Base-by-base conservation (phyloP, 2,329 filamentous ascomycete genomes). In the Rutstroemia sydowiana region DNA sequence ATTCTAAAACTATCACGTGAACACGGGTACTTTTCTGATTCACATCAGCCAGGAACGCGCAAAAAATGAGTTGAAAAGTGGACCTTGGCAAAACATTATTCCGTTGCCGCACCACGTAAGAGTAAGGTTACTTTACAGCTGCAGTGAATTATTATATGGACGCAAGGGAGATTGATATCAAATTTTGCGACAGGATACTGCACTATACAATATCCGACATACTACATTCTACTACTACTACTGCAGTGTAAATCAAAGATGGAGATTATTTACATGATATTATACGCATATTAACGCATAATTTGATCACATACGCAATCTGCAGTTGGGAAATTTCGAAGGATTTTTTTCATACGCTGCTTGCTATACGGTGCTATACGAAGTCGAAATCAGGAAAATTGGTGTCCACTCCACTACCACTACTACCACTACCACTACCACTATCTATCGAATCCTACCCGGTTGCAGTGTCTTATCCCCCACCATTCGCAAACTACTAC, bases 251-350 rank as follows among this genome's bases (percentile, higher is more conserved):
- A 41, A 26, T 23, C 32, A 26, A 23, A 48, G 28, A 26, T 34
- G 18, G 32, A 20, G 23, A 43, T 49, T 49, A 49, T 37, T 41
- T 42, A 40, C 47, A 49, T 49, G n/a, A 21, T 34, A 23, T 9
- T 18, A 20, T 10, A 6, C 13, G 18, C 23, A 34, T 34, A 34
- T 42, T 3, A 51, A 37, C 14, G 32, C 41, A 51, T 45, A 23
- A 45, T 23, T n/a, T 31, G 6, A 45, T 39, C 32, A 8, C 36
- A 45, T 32, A 13, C 18, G 44, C 41, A 21, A 51, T 41, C 13
- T 45, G 48, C 48, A 51, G 48, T 45, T 45, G 20, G 30, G 13
- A 8, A 21, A n/a, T n/a, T n/a, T n/a, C n/a, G n/a, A n/a, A 45
- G 39, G 39, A 28, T 23, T 42, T n/a, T n/a, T n/a, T n/a, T n/a